phyloP scores from a whole-genome alignment of 805 yeast genomes.

The Schizosaccharomyces lindneri region DNA sequence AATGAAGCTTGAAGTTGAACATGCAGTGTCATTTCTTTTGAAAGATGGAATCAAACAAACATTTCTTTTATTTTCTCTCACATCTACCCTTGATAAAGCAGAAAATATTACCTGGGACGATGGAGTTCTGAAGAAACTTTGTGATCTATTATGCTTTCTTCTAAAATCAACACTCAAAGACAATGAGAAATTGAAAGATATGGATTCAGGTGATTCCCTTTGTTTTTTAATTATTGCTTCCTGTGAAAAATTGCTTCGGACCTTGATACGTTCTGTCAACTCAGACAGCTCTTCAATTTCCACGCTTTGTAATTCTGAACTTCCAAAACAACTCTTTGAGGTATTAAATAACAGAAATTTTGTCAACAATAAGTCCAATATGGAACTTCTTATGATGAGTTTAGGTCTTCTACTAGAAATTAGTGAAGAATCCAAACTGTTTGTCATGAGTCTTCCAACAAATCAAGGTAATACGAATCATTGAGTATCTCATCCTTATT shows the following conservation, averaged over 20 bases:
- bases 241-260: not conserved
- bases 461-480: not conserved
- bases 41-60: not conserved
- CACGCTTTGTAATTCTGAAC: not conserved
- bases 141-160: not conserved
- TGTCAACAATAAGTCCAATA: not conserved
- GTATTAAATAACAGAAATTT: not conserved
- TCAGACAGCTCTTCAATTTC: not conserved
- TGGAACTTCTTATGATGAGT: not conserved
- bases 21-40: not conserved
- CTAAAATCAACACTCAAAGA: not conserved
- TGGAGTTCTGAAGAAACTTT: no score
- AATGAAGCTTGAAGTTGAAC: not conserved
- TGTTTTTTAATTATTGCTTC: not conserved
- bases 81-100: no score
- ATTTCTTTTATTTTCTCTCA: no score
- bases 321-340: not conserved
- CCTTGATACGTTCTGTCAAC: not conserved
- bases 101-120: no score
- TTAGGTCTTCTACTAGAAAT: not conserved
- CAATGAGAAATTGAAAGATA: not conserved
- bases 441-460: not conserved
- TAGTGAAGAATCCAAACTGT: not conserved
- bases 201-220: not conserved
- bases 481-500: not conserved